Evolutionary conservation across 2,329 filamentous ascomycete genomes (phyloP).

Genomic region (Dothistroma pini): DNA sequence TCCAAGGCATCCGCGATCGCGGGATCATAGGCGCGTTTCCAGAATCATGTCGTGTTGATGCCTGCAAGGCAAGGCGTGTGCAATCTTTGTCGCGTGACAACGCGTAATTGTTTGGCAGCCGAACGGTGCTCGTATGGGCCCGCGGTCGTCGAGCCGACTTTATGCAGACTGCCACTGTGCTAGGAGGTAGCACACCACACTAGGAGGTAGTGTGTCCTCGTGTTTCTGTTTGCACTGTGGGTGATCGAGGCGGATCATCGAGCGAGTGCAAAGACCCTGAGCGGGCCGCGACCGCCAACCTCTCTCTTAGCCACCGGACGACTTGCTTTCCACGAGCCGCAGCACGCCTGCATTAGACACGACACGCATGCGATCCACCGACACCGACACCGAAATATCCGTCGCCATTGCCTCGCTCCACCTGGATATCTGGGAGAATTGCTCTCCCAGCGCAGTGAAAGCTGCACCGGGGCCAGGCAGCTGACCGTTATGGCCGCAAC

Average conservation of each 20-base stretch:
- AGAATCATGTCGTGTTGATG: background rate
- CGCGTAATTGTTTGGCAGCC: background rate
- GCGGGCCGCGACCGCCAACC: no score
- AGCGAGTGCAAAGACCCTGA: no score
- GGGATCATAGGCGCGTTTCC: background rate
- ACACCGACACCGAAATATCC: background rate
- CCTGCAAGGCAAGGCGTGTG: background rate
- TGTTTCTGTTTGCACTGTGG: no score
- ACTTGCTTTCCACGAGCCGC: background rate
- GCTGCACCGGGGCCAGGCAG: background rate
- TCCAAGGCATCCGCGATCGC: background rate
- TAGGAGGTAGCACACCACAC: no score
- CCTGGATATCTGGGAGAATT: background rate
- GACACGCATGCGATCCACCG: background rate
- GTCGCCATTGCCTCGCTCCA: background rate
- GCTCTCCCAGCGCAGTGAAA: background rate
- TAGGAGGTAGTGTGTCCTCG: no score
- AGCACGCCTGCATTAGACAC: background rate
- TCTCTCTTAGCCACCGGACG: no score
- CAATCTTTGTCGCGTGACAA: background rate
- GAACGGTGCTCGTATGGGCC: background rate
- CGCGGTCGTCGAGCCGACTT: background rate
- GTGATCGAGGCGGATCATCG: no score
- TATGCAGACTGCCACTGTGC: background rate
- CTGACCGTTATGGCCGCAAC: conserved; percentile 8